A percentile compares a stretch with the other conserved stretches of the same genome.
These are phyloP conservation scores for Laetiporus sulphureus DNA, from an alignment of 1,284 basidiomycete genomes.

Conservation along the genomic window DNA sequence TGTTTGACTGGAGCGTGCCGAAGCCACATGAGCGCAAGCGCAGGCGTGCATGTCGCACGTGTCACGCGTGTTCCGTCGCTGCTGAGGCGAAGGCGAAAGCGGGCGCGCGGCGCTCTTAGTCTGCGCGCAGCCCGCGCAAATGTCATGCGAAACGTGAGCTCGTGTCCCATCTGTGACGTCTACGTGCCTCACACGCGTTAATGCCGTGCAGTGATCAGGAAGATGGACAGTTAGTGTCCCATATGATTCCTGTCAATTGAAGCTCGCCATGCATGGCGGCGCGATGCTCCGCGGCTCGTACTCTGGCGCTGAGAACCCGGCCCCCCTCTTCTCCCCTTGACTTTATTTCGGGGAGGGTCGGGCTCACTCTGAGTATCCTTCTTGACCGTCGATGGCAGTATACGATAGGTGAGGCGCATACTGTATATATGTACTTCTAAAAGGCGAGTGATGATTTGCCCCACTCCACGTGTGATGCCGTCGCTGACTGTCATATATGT, in stretches of 20 bases:
- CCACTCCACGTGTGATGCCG: too few relatives aligned
- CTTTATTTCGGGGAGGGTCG: too few relatives aligned
- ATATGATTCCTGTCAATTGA: neutral
- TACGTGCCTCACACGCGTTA: too few relatives aligned
- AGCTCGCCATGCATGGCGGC: neutral
- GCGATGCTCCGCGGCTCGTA: neutral
- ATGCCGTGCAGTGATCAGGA: too few relatives aligned
- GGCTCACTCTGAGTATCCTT: too few relatives aligned
- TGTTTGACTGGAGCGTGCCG: constrained; percentile 26
- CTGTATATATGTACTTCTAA: constrained; percentile 2
- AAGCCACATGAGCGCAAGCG: constrained; percentile 13
- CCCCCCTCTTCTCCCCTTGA: too few relatives aligned
- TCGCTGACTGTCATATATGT: too few relatives aligned
- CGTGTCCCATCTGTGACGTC: too few relatives aligned
- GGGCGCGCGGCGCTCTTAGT: constrained; percentile 4
- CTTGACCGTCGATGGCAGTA: too few relatives aligned
- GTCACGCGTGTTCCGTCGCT: constrained; percentile 17
- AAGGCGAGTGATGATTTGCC: too few relatives aligned
- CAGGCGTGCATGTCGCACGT: constrained; percentile 17
- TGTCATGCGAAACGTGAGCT: neutral
- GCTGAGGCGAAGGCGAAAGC: constrained; percentile 15
- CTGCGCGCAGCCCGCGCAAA: neutral
- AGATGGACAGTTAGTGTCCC: neutral
- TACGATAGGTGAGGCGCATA: too few relatives aligned
- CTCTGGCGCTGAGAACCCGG: neutral